Percentiles rank a stretch among this genome's conserved stretches.
phyloP scores from a whole-genome alignment of 805 yeast genomes.

The Candida morakotiae region DNA sequence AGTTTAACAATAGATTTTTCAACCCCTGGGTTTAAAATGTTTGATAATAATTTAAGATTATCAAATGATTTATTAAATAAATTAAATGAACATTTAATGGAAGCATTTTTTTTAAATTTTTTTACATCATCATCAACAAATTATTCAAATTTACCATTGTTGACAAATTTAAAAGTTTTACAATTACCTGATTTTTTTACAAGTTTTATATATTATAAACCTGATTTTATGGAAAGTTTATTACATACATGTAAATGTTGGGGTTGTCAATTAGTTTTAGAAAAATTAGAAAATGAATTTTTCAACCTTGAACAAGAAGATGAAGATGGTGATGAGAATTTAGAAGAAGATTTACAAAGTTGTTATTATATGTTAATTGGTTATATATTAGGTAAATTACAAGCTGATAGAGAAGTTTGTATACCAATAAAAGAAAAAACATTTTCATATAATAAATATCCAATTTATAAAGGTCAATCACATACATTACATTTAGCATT shows the following conservation, averaged over 20 bases:
- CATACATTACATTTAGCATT: slow-evolving; percentile 29
- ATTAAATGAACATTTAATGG: slow-evolving; percentile 30
- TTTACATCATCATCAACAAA: too few species aligned
- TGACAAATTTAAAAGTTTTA: slow-evolving; percentile 17
- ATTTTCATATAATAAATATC: slow-evolving; percentile 20
- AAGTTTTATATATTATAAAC: slow-evolving; percentile 33
- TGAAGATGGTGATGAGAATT: too few species aligned
- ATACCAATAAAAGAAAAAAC: slow-evolving; percentile 27
- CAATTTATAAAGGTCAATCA: slow-evolving; percentile 32
- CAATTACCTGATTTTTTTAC: slow-evolving; percentile 33
- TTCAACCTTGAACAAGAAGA: slow-evolving; percentile 11
- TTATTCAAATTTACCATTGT: slow-evolving; percentile 9
- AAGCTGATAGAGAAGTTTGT: slow-evolving; percentile 34
- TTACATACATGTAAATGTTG: slow-evolving; percentile 33
- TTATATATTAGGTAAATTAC: slow-evolving; percentile 29
- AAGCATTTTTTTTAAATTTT: slow-evolving; percentile 30
- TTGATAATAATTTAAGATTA: slow-evolving; percentile 27
- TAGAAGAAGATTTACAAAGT: slow-evolving; percentile 20
- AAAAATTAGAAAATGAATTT: slow-evolving; percentile 18
- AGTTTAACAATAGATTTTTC: slow-evolving; percentile 28
- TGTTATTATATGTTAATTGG: slow-evolving; percentile 29
- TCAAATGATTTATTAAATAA: slow-evolving; percentile 25
- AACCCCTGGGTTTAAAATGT: slow-evolving; percentile 35
- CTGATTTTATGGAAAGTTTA: slow-evolving; percentile 29
- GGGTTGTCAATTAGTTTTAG: slow-evolving; percentile 30